These are phyloP conservation scores for Tolypocladium amazonense DNA, from an alignment of 2,329 filamentous ascomycete species.

Conservation along the genomic window DNA sequence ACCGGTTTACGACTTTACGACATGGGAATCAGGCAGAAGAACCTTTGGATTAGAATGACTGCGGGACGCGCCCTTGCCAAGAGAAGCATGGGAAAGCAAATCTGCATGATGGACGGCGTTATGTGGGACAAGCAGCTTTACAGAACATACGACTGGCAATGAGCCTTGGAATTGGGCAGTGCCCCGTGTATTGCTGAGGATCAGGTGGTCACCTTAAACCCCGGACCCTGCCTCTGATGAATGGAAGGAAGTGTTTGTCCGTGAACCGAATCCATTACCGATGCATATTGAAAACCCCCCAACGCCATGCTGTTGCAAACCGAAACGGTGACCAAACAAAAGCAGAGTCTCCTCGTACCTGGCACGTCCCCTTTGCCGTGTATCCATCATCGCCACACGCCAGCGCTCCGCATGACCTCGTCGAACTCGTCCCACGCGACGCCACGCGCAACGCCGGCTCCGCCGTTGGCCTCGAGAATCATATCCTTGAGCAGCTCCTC, in stretches of 20 bases:
- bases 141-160: not conserved
- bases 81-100: not conserved
- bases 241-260: not conserved
- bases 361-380: not conserved
- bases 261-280: not conserved
- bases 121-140: not conserved
- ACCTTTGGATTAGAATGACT: not conserved
- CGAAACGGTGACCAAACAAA: not conserved
- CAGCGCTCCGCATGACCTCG: conserved; percentile 73
- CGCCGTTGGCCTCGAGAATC: conserved; percentile 88
- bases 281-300: not conserved
- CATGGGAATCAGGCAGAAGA: not conserved
- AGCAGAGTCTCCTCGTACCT: not conserved
- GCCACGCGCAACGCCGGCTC: conserved; percentile 56
- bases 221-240: not conserved
- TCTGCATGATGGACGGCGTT: not conserved
- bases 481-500: conserved; percentile 85
- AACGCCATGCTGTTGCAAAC: conserved; percentile 3
- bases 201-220: not conserved
- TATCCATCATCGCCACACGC: conserved; percentile 60
- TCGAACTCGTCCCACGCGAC: conserved; percentile 76
- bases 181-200: not conserved
- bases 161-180: not conserved
- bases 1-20: not conserved
- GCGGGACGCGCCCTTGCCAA: not conserved